phyloP scores from a whole-genome alignment of 177 flowering plant genomes.

The Vitis hybrid region DNA sequence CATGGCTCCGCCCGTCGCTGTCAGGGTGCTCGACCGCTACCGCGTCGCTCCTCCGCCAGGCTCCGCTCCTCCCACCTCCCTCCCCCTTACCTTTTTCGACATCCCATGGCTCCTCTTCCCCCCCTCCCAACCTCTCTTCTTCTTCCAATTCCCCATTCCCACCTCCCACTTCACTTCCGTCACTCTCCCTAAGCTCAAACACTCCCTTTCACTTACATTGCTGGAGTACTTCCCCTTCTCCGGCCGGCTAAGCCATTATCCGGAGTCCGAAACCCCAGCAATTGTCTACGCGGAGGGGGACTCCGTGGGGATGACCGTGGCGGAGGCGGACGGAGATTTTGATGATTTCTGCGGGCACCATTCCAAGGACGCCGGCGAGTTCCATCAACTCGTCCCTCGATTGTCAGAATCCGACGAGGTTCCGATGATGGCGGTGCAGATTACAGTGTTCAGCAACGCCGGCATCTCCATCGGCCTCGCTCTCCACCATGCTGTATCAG shows the following conservation, averaged over 20 bases:
- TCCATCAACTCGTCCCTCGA: constrained; percentile 22
- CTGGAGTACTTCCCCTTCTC: constrained; percentile 26
- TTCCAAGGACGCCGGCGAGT: constrained; percentile 4
- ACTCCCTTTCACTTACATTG: constrained; percentile 38
- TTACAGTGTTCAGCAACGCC: constrained; percentile 23
- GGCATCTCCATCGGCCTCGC: constrained; percentile 30
- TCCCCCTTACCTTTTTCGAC: constrained; percentile 44
- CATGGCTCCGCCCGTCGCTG: constrained; percentile 9
- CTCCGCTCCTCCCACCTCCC: constrained; percentile 11
- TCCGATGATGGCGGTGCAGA: constrained; percentile 22
- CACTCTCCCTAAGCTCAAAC: constrained; percentile 25
- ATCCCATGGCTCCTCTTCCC: constrained; percentile 28
- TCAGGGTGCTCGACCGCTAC: constrained; percentile 19
- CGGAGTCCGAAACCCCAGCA: background rate
- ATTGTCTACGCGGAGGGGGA: constrained; percentile 14
- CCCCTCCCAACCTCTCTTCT: constrained; percentile 31
- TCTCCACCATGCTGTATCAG: constrained; percentile 21
- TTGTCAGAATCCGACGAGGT: constrained; percentile 5
- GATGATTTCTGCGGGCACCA: constrained; percentile 3
- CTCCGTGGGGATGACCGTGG: constrained; percentile 8
- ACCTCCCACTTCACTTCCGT: constrained; percentile 14
- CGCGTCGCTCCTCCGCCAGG: constrained; percentile 20
- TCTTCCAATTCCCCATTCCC: constrained; percentile 27
- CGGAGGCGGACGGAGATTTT: constrained; percentile 25
- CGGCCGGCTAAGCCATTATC: background rate